Percentiles rank a stretch among this genome's conserved stretches.
These are phyloP conservation scores for Epichloe bromicola DNA, from an alignment of 2,329 filamentous ascomycete species.

Conservation along the genomic window DNA sequence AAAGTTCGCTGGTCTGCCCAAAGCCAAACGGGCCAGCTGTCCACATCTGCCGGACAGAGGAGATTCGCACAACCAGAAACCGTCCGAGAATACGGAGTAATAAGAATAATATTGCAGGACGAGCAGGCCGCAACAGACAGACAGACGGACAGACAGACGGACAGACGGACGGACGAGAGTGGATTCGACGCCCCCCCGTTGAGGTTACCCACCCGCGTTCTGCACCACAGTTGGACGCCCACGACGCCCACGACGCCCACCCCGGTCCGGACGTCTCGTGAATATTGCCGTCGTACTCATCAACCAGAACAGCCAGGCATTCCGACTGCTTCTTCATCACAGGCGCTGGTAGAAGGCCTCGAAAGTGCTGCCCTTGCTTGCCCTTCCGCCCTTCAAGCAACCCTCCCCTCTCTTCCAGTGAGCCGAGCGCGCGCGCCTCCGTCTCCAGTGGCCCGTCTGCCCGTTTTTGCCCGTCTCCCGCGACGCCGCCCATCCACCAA, in stretches of 20 bases:
- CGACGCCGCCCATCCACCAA: slow-evolving; percentile 6
- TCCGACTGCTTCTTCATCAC: background rate
- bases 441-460: background rate
- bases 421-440: background rate
- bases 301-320: background rate
- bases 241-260: background rate
- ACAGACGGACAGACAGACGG: background rate
- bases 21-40: background rate
- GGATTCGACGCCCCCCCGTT: background rate
- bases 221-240: slow-evolving; percentile 1
- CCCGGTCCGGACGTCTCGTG: background rate
- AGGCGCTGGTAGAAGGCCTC: background rate
- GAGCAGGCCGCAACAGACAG: background rate
- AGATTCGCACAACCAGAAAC: background rate
- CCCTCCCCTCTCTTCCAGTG: background rate
- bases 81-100: background rate
- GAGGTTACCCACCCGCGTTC: slow-evolving; percentile 1
- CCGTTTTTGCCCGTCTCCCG: background rate
- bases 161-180: background rate
- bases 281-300: background rate
- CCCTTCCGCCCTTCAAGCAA: background rate
- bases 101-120: background rate
- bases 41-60: background rate
- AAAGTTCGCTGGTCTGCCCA: background rate
- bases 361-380: background rate